phyloP scores from a whole-genome alignment of 768 basidiomycete species.

The Phanerodontia chrysosporium region DNA sequence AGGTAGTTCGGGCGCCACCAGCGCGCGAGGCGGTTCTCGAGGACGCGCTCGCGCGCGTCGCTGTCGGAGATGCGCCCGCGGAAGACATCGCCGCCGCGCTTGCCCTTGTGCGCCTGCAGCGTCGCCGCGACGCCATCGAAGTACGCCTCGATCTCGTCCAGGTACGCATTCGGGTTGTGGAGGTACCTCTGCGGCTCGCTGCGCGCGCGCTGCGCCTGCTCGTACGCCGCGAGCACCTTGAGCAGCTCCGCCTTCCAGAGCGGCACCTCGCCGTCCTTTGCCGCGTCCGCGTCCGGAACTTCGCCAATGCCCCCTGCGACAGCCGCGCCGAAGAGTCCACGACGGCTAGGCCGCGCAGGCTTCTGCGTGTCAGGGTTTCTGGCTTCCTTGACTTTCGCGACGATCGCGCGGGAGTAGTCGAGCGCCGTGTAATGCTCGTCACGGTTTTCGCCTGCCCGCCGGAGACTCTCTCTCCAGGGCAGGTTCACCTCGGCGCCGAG shows the following conservation, averaged over 20 bases:
- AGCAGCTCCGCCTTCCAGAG: slow-evolving; percentile 2
- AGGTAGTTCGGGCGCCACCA: not conserved
- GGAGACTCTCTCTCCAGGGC: not conserved
- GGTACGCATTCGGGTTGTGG: slow-evolving; percentile 20
- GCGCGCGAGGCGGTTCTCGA: not conserved
- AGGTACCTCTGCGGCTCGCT: slow-evolving; percentile 17
- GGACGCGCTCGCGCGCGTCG: not conserved
- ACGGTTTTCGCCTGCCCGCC: not conserved
- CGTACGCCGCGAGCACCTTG: not conserved
- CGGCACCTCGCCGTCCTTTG: not conserved
- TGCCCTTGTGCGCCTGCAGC: slow-evolving; percentile 34
- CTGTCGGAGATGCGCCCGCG: slow-evolving; percentile 20
- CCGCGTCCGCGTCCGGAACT: not conserved
- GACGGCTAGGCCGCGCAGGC: too few relatives aligned
- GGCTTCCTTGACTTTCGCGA: slow-evolving; percentile 16
- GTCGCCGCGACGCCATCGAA: slow-evolving; percentile 24
- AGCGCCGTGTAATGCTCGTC: slow-evolving; percentile 11
- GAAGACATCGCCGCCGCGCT: slow-evolving; percentile 39
- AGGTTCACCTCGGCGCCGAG: slow-evolving; percentile 25
- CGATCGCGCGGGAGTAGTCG: slow-evolving; percentile 20
- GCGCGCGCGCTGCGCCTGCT: not conserved
- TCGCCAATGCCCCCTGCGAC: not conserved
- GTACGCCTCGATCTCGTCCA: slow-evolving; percentile 29
- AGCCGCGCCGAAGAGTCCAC: too few relatives aligned
- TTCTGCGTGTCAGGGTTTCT: slow-evolving; percentile 4